These are phyloP conservation scores for Colletotrichum abscissum DNA, from an alignment of 2,329 filamentous ascomycete species.

Conservation along the genomic window DNA sequence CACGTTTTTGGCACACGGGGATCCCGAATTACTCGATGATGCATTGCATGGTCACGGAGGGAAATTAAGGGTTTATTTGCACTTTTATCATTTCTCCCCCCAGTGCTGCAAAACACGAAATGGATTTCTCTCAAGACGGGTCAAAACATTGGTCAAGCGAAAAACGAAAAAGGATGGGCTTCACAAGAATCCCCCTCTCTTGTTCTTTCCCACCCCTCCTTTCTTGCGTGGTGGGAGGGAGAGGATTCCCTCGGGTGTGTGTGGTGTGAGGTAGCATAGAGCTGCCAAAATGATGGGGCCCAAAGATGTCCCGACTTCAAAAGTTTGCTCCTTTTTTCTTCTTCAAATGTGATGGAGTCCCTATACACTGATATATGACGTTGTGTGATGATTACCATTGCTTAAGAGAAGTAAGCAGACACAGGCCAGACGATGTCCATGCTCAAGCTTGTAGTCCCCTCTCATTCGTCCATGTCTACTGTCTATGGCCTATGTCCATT, in stretches of 20 bases:
- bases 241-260: slow-evolving; percentile 30
- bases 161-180: slow-evolving; percentile 30
- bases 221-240: slow-evolving; percentile 16
- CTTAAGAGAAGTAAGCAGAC: no score
- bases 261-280: slow-evolving; percentile 31
- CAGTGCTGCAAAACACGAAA: slow-evolving; percentile 35
- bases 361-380: neutral
- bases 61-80: slow-evolving; percentile 36
- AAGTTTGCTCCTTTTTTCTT: neutral
- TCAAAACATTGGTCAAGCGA: slow-evolving; percentile 31
- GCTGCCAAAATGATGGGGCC: slow-evolving; percentile 36
- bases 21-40: slow-evolving; percentile 37
- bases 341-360: neutral
- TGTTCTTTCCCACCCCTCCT: slow-evolving; percentile 12
- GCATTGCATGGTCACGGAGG: slow-evolving; percentile 37
- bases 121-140: slow-evolving; percentile 35
- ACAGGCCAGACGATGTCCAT: no score
- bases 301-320: slow-evolving; percentile 34
- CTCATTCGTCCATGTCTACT: neutral
- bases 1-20: slow-evolving; percentile 37
- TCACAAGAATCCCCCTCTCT: slow-evolving; percentile 24
- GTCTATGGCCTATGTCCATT: neutral
- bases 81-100: slow-evolving; percentile 30
- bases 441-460: neutral
- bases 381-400: neutral